Conservation (phyloP, 148 eudicot genomes). For the Fagopyrum esculentum region DNA sequence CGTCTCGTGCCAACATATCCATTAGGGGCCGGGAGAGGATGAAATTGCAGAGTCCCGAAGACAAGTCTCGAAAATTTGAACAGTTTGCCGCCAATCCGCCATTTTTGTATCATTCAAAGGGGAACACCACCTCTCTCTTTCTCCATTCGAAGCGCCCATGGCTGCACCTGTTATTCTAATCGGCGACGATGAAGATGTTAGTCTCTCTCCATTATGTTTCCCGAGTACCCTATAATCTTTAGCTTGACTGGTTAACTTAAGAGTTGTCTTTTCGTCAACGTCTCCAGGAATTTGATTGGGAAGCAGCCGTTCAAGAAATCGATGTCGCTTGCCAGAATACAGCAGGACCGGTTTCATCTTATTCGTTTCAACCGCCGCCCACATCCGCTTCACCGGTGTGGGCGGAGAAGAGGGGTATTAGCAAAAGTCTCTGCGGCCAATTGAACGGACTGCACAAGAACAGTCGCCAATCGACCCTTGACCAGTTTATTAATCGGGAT, state of each 20-base stretch:
- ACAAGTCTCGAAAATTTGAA: slow-evolving; percentile 11
- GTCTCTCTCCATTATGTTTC: neutral
- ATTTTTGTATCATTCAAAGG: neutral
- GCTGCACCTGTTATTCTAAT: slow-evolving; percentile 19
- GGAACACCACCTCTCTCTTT: neutral
- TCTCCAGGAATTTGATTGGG: slow-evolving; percentile 83
- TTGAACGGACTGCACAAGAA: slow-evolving; percentile 16
- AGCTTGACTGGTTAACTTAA: neutral
- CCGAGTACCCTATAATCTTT: neutral
- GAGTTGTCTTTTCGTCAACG: neutral
- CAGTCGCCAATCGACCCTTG: slow-evolving; percentile 55
- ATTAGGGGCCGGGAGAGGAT: neutral
- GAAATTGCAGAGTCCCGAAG: neutral
- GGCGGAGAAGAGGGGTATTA: neutral
- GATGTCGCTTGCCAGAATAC: slow-evolving; percentile 51
- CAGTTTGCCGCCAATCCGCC: neutral
- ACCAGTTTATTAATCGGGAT: slow-evolving; percentile 32
- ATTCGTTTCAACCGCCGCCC: slow-evolving; percentile 10
- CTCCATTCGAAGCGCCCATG: neutral
- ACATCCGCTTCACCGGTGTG: slow-evolving; percentile 3
- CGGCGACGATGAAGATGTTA: slow-evolving; percentile 41
- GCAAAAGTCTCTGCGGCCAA: neutral
- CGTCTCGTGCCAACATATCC: too few relatives aligned
- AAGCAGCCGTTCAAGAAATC: slow-evolving; percentile 70
- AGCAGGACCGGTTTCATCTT: slow-evolving; percentile 14